Evolutionary conservation across 805 yeast genomes (phyloP), one percentile per base, ranked within the genome.

Genomic region (Sugiyamaella marilandica): DNA sequence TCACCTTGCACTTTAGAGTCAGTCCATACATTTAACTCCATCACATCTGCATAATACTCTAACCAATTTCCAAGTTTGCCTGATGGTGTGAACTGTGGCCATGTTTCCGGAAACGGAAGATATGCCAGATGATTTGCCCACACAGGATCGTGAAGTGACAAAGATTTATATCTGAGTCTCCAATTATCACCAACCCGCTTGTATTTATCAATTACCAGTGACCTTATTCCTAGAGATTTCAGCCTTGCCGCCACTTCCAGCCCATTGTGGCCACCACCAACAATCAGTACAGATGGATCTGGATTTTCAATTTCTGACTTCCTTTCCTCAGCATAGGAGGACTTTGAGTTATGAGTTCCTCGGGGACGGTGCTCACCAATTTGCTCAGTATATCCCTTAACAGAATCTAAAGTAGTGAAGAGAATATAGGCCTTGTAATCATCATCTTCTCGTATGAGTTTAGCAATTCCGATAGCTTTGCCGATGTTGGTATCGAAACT

Each of bases 201-300:
- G 59, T 71, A 69, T 19, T 66, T 63, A 41, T 74, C 78, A 16
- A 75, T 66, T 46, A 75, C 69, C 44, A 75, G 63, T 1, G 71
- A 62, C 47, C 69, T 68, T 37, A 74, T 64, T 10, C 79, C 79
- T 65, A 72, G 65, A 7, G 65, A 62, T 53, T 72, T 72, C 60
- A 74, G 62, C 49, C 76, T 63, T 0, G 78, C 76, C 33, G 78
- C 77, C 26, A 67, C 59, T 32, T 71, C 70, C 29, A 75, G 60
- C 2, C 78, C 78, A 55, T 72, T 70, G 61, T 75, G 79, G 19
- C 79, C 79, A 52, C 76, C 79, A 41, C 79, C 79, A 45, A 75
- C 73, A 55, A 75, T 63, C 37, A 75, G 62, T 18, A 74, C 78
- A n/a, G 68, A 47, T 4, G 78, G 79, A 56, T 72, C 70, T 2